Evolutionary conservation across 2,329 filamentous ascomycete species (phyloP).

Genomic region (Trichoderma sp.): DNA sequence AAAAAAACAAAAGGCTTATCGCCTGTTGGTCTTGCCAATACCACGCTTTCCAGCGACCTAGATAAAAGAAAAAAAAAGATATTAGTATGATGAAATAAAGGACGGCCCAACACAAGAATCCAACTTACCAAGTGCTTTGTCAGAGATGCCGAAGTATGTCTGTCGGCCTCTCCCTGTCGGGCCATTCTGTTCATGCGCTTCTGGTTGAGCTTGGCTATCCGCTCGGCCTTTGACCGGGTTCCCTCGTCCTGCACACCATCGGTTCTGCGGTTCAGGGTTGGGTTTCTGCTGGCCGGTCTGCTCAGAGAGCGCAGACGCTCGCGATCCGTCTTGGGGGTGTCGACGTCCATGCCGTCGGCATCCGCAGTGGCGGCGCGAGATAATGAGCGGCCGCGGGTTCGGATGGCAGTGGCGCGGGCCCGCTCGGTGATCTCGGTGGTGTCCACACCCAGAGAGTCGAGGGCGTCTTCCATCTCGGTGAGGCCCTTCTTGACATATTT

Average conservation of each 20-base stretch:
- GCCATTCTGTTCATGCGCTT: slow-evolving; percentile 99
- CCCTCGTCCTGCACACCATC: slow-evolving; percentile 73
- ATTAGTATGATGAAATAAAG: not conserved
- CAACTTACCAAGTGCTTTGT: slow-evolving; percentile 85
- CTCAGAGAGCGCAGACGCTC: slow-evolving; percentile 73
- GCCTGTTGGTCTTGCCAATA: slow-evolving; percentile 82
- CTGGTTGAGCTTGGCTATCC: slow-evolving; percentile 85
- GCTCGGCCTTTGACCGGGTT: slow-evolving; percentile 76
- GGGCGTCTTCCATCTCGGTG: slow-evolving; percentile 81
- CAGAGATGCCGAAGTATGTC: slow-evolving; percentile 78
- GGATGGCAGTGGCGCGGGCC: slow-evolving; percentile 61
- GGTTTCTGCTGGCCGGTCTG: slow-evolving; percentile 65
- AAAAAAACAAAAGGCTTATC: slow-evolving; percentile 46
- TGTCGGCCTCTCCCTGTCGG: slow-evolving; percentile 92
- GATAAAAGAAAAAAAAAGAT: slow-evolving; percentile 40
- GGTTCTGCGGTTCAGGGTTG: slow-evolving; percentile 65
- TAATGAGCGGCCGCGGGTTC: slow-evolving; percentile 69
- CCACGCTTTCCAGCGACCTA: slow-evolving; percentile 85
- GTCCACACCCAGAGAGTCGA: slow-evolving; percentile 85
- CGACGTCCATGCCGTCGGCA: slow-evolving; percentile 75
- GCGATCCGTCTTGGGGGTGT: slow-evolving; percentile 49
- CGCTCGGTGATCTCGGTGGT: slow-evolving; percentile 73
- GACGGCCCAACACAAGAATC: not conserved
- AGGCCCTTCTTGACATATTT: slow-evolving; percentile 78
- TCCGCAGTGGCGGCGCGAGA: slow-evolving; percentile 64